Evolutionary conservation across 352 stramenopile genomes (phyloP), one percentile per base, ranked within the genome.

Genomic region (Globisporangium lucens): DNA sequence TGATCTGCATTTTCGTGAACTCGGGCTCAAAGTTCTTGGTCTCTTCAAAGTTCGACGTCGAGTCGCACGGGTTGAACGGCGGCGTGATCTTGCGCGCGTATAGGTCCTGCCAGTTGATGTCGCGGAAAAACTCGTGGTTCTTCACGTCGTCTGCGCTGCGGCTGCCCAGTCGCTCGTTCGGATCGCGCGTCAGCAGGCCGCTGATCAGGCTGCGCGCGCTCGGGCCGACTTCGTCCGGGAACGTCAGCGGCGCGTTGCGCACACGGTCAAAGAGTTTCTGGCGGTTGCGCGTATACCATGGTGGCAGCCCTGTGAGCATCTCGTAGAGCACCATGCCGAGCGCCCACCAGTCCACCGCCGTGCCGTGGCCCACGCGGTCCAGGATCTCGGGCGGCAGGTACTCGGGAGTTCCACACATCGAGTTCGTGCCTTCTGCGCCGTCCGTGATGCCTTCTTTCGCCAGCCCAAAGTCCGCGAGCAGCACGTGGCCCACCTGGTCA

Each of bases 361-460:
- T 97, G 67, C 93, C 93, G 75, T 98, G 89, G 47, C 89, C 90
- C 47, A 93, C 82, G 56, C 89, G 85, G 75, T 93, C 86, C 8
- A 98, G 69, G 63, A 98, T 96, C 80, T 98, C 92, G 36, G 93
- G 93, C 12, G 92, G 89, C 67, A 98, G 73, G 77, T 98, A 98
- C 79, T 98, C 93, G 22, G 90, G 91, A 27, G 93, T 97, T 33
- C 90, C 90, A 65, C 90, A 97, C 84, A 97, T 91, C 46, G 85
- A 94, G 77, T 96, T 95, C 7, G 87, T 92, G 53, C 89, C 89
- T 61, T 93, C 83, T 22, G 84, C 83, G 57, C 85, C 84, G 66
- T 93, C 84, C 49, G 84, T 92, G 65, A 95, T 92, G 49, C 87
- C 89, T 71, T 94, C 84, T 69, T 95, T 95, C 29, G 89, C 87